Evolutionary conservation across 257 asterid genomes (phyloP), one percentile per base, ranked within the genome.

Genomic region (Thymus mandschuricus): DNA sequence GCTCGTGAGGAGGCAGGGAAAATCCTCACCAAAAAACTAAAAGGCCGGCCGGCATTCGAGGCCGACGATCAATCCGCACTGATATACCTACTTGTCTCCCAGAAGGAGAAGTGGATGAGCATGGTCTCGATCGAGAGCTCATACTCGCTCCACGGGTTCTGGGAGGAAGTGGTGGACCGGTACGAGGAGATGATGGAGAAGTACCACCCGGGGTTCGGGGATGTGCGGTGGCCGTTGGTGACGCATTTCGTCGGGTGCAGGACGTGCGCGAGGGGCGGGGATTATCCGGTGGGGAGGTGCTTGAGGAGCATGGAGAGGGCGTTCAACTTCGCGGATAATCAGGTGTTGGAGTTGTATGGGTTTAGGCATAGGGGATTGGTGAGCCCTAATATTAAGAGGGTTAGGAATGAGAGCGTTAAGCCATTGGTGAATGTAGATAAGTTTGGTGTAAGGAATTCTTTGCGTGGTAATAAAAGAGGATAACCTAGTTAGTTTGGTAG

Each of bases 191-290:
- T 92, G 96, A 78, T 92, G 54, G 97, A 81, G 89, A 90, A 90
- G 83, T 84, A 87, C 72, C 89, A 84, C 73, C 91, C 97, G 0
- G 98, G 97, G 2, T 87, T 86, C 73, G 98, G 97, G 13, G 98
- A 93, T 15, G 96, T 83, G 81, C 86, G 96, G 85, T 93, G 98
- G 98, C 97, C 97, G 2, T 92, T 93, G 46, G 98, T 93, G 69
- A 92, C 98, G 0, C 97, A 92, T 82, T 92, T 92, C 69, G 95
- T 90, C 11, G 98, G 98, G 4, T 92, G 98, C 72, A 87, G 89
- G 80, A 95, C 97, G 29, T 92, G 98, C 64, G 91, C 90, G 46
- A 88, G 96, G 79, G 81, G 87, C 11, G 96, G 97, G 83, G 96
- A 90, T 76, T 92, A 88, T 69, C 95, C 98, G 0, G 93, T 80